Base-by-base conservation (phyloP, 163 green algal genomes). In the Chlamydomonas reinhardtii region DNA sequence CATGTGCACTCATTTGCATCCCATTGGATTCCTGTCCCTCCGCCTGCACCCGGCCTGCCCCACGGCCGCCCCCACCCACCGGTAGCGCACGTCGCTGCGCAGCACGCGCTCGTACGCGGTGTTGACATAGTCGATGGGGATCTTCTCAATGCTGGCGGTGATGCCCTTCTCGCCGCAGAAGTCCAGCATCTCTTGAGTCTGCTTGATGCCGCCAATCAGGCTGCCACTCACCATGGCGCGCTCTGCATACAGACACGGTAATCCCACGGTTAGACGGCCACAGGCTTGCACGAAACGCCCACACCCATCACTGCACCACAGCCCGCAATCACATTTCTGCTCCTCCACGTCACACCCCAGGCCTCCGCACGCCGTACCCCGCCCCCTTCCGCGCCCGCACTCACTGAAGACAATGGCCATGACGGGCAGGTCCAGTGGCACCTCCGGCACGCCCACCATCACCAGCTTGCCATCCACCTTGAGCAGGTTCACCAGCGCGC, bases 141-240 rank as follows among this genome's bases (percentile, higher is more conserved):
- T 92, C 56, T 72, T 70, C 74, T 93, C 89, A 12, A 84, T 72
- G 31, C 48, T 77, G 64, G 74, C 69, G 29, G 52, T 39, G 25
- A 93, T 73, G 61, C 48, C 68, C 19, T 93, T 59, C 76, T 93
- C 24, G 2, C 34, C 88, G 59, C 94, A 97, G 88, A 97, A 97
- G 83, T 98, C 92, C 35, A 97, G 86, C 92, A 96, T 96, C 62
- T 96, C 94, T 73, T 97, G 94, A 2, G 94, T 97, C 89, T 97
- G 86, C 71, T 90, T 88, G 73, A 97, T 95, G 75, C 93, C 90
- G 35, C 94, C 95, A 84, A 97, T 96, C 17, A 94, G 66, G 24
- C 79, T 91, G 74, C 86, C 90, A 34, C 29, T 27, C 0, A 92
- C 35, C 2, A 20, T 70, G 25, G 81, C 35, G 15, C 86, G 79